These are phyloP conservation scores for Lactifluus pinguis DNA, from an alignment of 768 basidiomycete genomes.

Conservation along the genomic window DNA sequence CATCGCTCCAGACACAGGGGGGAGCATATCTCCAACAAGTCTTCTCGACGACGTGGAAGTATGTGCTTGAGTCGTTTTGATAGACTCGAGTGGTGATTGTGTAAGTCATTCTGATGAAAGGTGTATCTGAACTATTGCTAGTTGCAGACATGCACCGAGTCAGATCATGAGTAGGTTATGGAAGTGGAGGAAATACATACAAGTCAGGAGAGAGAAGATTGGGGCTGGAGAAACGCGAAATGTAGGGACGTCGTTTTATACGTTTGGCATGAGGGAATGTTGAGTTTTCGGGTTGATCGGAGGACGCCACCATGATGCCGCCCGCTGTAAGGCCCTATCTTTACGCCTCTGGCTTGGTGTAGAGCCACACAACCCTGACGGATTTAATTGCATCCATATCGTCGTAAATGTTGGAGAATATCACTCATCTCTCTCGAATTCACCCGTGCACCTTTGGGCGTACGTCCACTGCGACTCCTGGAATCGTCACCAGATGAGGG, in stretches of 20 bases:
- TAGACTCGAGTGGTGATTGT: slow-evolving; percentile 18
- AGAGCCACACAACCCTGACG: too few species aligned
- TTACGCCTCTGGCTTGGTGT: too few species aligned
- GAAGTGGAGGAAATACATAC: neutral
- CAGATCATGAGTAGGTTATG: neutral
- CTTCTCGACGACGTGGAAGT: slow-evolving; percentile 29
- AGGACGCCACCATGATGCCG: too few species aligned
- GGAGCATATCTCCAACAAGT: slow-evolving; percentile 28
- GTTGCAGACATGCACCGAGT: neutral
- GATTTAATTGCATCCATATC: too few species aligned
- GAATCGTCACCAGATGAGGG: too few species aligned
- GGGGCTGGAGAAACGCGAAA: neutral
- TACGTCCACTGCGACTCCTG: too few species aligned
- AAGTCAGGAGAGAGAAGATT: neutral
- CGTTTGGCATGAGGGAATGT: neutral
- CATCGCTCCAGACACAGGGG: slow-evolving; percentile 22
- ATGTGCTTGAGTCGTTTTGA: slow-evolving; percentile 17
- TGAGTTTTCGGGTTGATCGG: too few species aligned
- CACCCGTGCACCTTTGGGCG: too few species aligned
- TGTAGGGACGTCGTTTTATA: neutral
- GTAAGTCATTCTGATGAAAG: slow-evolving; percentile 21
- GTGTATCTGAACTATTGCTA: neutral
- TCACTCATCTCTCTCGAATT: too few species aligned
- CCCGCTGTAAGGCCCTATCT: too few species aligned
- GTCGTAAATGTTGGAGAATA: too few species aligned